Evolutionary conservation across 495 filamentous ascomycete genomes (phyloP), one percentile per base, ranked within the genome.

Genomic region (Annulohypoxylon nitens): DNA sequence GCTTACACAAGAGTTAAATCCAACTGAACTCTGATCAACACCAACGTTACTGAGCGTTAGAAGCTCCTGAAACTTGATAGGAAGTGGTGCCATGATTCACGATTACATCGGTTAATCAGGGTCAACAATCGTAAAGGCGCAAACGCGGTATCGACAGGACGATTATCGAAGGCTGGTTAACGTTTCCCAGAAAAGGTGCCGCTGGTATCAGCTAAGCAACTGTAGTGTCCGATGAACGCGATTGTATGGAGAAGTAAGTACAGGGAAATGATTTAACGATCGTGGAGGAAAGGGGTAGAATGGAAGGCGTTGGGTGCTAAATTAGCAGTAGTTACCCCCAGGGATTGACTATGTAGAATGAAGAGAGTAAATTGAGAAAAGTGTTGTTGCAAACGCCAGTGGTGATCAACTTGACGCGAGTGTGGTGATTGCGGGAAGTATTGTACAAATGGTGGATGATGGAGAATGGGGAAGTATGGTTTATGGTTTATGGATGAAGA

Each of bases 1-100:
- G 85, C 94, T 89, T 87, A 98, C 95, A 85, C 95, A 98, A 82
- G 92, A 92, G 80, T 97, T 97, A 86, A 98, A 99, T 77, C 94
- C 93, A 87, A 99, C 97, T 65, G 95, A 92, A 63, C 85, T 78
- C 88, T 93, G 92, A 80, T 91, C 90, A 79, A 99, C 93, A 75
- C 93, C 93, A 68, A 90, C 82, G 82, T 89, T 90, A 78, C 86
- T 80, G 87, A 97, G 92, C 89, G 93, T 92, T 78, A 97, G 86
- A 78, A 97, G 88, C 89, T 98, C 95, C 81, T 91, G 93, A 82
- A 98, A 98, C 84, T 93, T 93, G 86, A 98, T 98, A 75, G 95
- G 95, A 75, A 97, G 73, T 65, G 79, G 79, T 71, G 83, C 81
- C 84, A 86, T 86, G 79, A 53, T 81, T 75, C 64, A 67, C 72